These are phyloP conservation scores for Globisporangium nodosum DNA, from an alignment of 352 stramenopile species.

Conservation along the genomic window DNA sequence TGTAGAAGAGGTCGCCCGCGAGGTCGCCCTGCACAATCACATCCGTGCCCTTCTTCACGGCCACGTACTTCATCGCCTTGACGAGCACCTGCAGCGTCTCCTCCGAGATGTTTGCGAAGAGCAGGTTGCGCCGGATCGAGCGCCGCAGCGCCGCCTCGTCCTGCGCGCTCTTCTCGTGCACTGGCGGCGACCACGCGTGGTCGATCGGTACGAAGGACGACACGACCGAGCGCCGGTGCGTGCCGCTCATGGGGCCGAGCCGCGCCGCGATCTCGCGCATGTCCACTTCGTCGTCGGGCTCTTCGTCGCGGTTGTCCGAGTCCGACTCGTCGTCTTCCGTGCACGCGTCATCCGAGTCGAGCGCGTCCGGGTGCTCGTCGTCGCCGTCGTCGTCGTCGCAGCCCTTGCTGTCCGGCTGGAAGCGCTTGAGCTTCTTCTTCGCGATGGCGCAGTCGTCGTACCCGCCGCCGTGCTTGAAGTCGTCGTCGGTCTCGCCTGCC, in stretches of 20 bases:
- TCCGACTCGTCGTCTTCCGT: constrained; percentile 22
- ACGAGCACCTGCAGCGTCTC: constrained; percentile 62
- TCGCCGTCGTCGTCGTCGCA: constrained; percentile 19
- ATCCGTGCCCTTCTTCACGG: constrained; percentile 29
- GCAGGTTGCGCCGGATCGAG: constrained; percentile 53
- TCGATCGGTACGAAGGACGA: constrained; percentile 47
- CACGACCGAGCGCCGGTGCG: constrained; percentile 48
- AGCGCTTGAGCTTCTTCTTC: constrained; percentile 31
- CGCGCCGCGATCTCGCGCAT: constrained; percentile 32
- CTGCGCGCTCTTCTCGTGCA: constrained; percentile 41
- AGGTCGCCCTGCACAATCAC: constrained; percentile 70
- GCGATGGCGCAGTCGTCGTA: constrained; percentile 15
- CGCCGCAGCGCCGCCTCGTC: constrained; percentile 49
- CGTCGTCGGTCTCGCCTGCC: constrained; percentile 5
- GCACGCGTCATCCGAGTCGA: constrained; percentile 10
- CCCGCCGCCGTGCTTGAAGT: constrained; percentile 21
- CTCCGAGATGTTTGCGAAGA: constrained; percentile 64
- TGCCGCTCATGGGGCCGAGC: constrained; percentile 25
- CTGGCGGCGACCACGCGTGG: constrained; percentile 46
- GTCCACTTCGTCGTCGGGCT: constrained; percentile 33
- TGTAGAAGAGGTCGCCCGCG: constrained; percentile 86
- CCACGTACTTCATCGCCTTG: constrained; percentile 66
- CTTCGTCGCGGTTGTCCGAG: constrained; percentile 12
- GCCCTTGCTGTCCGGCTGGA: constrained; percentile 11
- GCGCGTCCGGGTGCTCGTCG: not conserved